Base-by-base conservation (phyloP, 331 rosid species). In the Ulmus americana region DNA sequence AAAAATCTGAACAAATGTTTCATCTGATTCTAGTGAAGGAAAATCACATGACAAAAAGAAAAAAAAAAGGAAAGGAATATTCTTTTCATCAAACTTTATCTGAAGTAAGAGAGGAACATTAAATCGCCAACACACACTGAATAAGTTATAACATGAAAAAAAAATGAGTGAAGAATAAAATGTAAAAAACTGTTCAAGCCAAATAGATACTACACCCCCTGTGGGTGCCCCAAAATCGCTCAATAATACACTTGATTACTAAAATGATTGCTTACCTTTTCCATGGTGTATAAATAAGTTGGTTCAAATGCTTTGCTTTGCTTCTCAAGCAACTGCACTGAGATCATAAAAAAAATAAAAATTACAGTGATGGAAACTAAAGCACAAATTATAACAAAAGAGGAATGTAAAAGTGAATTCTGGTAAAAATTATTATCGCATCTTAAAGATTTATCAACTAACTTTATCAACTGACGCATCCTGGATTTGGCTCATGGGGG, bases 261-360 rank as follows among this genome's bases (percentile, higher is more conserved):
- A 28, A 28, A 28, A 28, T 28, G 35, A 28, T 28, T 28, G 35
- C 35, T 68, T 70, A 87, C 99, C 99, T 91, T 91, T 71, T 91
- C 97, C 95, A 76, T 76, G 46, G 97, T 91, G 84, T 91, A 91
- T 50, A 86, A 65, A 65, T 88, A 91, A 49, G 87, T 83, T 46
- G 97, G 96, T 78, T 88, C 97, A 75, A 81, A 88, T 61, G 85
- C 74, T 78, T 79, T 81, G 81, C 83, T 81, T 66, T 80, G 85
- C 79, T 77, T 81, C 79, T 76, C 91, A 65, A 91, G 90, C 83
- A 88, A 86, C 68, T 83, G 88, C 88, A 88, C 97, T 91, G 91
- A 87, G 74, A 71, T 51, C 56, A 70, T 59, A 45, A 75, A 67
- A 4, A 4, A 58, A 12, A 18, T 53, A 58, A 45, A 53, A 70